Base-by-base conservation (phyloP, 2,329 filamentous ascomycete species). In the Zymoseptoria brevis region DNA sequence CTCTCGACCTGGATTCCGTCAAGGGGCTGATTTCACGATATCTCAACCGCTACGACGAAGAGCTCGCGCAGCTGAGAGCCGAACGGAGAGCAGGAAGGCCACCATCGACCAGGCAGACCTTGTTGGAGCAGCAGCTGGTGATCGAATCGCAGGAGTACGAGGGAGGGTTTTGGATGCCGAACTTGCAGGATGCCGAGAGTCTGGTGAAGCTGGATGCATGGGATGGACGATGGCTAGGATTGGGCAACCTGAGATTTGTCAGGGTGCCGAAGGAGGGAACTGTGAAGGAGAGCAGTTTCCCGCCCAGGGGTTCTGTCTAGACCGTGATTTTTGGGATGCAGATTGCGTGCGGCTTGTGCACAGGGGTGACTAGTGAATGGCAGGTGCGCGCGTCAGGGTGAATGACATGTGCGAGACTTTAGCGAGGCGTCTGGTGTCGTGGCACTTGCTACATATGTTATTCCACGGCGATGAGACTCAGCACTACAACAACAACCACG, bases 111-210 rank as follows among this genome's bases (percentile, higher is more conserved):
- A 86, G 84, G 61, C 90, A 96, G 73, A 89, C 92, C 65, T 77
- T 89, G 19, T 77, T 97, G 48, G 86, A 85, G 72, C 81, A 89
- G 68, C 87, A 85, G 64, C 86, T 89, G 57, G 80, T 83, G 13
- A 77, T 77, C 1, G 87, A 96, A 64, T 80, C 87, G 69, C 87
- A 87, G 66, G 94, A 99, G 77, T 89, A 89, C 65, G 82, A 87
- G 63, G 85, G 85, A 56, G 94, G 94, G 0, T 95, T 96, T 70
- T 88, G 89, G 90, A 74, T 95, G 49, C 92, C 93, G 0, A 89
- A 96, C 71, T 77, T 96, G 57, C 82, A 84, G 57, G 81, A 85
- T 50, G 78, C 81, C 49, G 81, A 86, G 53, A 90, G 86, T 65
- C 75, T 89, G 55, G 75, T 80, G 59, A 80, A 83, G 64, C 75